Evolutionary conservation across 1,139 yeast genomes (phyloP).

Genomic region (Candida neerlandica): DNA sequence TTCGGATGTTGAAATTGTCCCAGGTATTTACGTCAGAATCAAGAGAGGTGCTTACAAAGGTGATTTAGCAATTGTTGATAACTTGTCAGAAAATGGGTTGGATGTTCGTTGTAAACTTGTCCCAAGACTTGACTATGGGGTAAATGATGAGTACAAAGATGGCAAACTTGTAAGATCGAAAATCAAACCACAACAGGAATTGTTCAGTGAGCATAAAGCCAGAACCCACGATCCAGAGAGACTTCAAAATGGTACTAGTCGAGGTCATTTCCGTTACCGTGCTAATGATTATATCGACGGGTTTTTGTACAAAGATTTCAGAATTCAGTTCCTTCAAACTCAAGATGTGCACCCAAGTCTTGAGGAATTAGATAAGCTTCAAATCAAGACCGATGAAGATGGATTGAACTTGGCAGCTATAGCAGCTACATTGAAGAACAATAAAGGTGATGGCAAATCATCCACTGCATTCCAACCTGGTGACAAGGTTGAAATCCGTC

Average conservation of each 20-base stretch:
- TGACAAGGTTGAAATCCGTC: slow-evolving; percentile 86
- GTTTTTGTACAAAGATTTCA: slow-evolving; percentile 81
- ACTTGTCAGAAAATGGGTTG: slow-evolving; percentile 89
- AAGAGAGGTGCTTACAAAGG: slow-evolving; percentile 91
- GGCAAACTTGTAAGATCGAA: slow-evolving; percentile 57
- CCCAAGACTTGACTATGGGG: slow-evolving; percentile 91
- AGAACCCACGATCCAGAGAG: slow-evolving; percentile 55
- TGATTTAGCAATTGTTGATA: slow-evolving; percentile 91
- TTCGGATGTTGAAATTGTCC: slow-evolving; percentile 82
- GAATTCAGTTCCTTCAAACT: slow-evolving; percentile 77
- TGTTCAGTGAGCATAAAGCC: slow-evolving; percentile 75
- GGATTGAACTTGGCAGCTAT: slow-evolving; percentile 84
- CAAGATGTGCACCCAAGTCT: slow-evolving; percentile 85
- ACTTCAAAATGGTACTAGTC: slow-evolving; percentile 75
- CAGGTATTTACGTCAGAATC: slow-evolving; percentile 90
- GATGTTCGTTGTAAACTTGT: slow-evolving; percentile 91
- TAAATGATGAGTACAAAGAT: slow-evolving; percentile 58
- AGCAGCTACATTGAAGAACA: slow-evolving; percentile 76
- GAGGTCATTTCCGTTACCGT: slow-evolving; percentile 70
- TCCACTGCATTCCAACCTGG: slow-evolving; percentile 79
- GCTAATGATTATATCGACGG: slow-evolving; percentile 93
- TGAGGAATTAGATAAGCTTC: slow-evolving; percentile 86
- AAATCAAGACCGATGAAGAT: slow-evolving; percentile 63
- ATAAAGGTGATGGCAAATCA: slow-evolving; percentile 27
- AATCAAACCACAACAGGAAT: slow-evolving; percentile 78